Base-by-base conservation (phyloP, 2,329 filamentous ascomycete species). In the Rasamsonia emersonii region DNA sequence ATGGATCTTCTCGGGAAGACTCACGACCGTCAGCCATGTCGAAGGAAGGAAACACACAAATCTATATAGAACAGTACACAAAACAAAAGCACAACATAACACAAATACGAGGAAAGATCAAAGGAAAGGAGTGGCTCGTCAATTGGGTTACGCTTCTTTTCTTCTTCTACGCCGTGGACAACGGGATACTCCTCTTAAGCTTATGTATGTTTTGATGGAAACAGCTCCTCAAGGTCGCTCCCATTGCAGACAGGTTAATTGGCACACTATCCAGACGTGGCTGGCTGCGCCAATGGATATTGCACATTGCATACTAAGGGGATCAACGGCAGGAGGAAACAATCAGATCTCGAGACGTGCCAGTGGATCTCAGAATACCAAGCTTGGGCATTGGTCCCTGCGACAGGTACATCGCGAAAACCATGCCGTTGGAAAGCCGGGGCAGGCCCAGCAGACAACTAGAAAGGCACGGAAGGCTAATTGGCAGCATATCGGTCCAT, bases 11-110 rank as follows among this genome's bases (percentile, higher is more conserved):
- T 28, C 30, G 44, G 28, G 18, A 34, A 17, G 32, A 45, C 69
- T 61, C 61, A 76, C 71, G 60, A 59, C 70, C 70, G 59, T 75
- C 71, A 40, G 70, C 64, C 71, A 75, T 75, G 44, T 43, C 18
- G 29, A 14, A 33, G 20, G 26, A 29, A 20, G 24, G 18, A 30
- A 8, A 20, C 17, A 24, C 30, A 9, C 18, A 33, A 33, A 10
- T 26, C 24, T 25, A 20, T 11, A 36, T 30, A 5, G 13, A 25
- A 15, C 20, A 11, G n/a, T 39, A 36, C 13, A 23, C 13, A 30
- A 37, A 30, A 26, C 24, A 24, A 38, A 32, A 21, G 33, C n/a
- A 36, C 19, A 30, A 33, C 36, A 35, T 15, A 32, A 25, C 18
- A 20, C 21, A 36, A 32, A 19, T 9, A 30, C 9, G 9, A 27